phyloP scores from a whole-genome alignment of 257 asterid species.

The Lycium barbarum region DNA sequence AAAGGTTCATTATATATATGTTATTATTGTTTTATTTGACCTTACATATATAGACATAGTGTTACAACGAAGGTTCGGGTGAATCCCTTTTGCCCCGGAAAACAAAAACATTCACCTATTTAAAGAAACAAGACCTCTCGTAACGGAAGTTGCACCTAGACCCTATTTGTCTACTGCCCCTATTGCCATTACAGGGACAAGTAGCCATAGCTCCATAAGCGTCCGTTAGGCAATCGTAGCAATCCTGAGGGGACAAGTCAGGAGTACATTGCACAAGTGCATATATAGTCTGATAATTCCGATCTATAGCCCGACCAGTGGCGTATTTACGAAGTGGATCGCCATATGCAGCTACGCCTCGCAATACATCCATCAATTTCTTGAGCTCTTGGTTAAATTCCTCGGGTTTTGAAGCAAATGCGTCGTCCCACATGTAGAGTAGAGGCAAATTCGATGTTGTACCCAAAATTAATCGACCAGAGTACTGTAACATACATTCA shows the following conservation, averaged over 20 bases:
- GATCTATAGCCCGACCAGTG: background rate
- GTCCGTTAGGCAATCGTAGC: slow-evolving; percentile 29
- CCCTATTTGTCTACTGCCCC: slow-evolving; percentile 24
- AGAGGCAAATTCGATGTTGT: background rate
- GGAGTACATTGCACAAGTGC: slow-evolving; percentile 44
- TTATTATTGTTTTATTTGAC: too few species aligned
- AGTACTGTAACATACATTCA: slow-evolving; percentile 41
- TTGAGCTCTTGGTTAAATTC: background rate
- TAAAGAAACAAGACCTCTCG: slow-evolving; percentile 6
- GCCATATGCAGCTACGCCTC: slow-evolving; percentile 15
- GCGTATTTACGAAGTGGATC: slow-evolving; percentile 33
- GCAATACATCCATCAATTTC: background rate
- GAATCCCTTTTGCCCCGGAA: too few species aligned
- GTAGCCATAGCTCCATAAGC: background rate
- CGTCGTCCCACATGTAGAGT: background rate
- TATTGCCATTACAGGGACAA: background rate
- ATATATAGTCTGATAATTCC: slow-evolving; percentile 23
- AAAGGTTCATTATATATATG: too few species aligned
- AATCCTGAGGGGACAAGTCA: slow-evolving; percentile 33
- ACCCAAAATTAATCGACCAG: slow-evolving; percentile 24
- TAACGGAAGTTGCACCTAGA: slow-evolving; percentile 37
- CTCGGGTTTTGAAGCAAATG: background rate
- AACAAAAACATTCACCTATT: background rate
- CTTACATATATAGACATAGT: too few species aligned
- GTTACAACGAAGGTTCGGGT: too few species aligned